phyloP scores from a whole-genome alignment of 2,329 filamentous ascomycete genomes.

The Ciborinia camelliae region DNA sequence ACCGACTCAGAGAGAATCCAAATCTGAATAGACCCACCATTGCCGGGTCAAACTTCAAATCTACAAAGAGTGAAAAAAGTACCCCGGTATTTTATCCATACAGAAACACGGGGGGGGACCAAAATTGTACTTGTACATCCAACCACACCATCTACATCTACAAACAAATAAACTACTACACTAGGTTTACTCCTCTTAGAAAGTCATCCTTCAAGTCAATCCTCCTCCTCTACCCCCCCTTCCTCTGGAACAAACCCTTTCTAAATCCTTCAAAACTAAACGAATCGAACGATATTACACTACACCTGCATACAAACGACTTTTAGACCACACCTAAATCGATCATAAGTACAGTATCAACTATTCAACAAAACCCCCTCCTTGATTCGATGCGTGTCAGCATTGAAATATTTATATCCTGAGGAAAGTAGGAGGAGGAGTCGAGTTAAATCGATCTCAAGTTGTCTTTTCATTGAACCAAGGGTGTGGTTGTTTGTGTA shows the following conservation, averaged over 20 bases:
- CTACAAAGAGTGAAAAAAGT: not conserved
- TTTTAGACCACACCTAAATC: not conserved
- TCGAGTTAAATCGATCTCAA: not conserved
- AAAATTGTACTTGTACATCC: not conserved
- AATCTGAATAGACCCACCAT: not conserved
- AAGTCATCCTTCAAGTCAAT: not conserved
- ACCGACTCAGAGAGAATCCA: not conserved
- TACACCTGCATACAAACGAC: conserved; percentile 4
- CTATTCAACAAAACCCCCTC: not conserved
- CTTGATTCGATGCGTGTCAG: not conserved
- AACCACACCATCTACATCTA: not conserved
- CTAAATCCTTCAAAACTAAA: not conserved
- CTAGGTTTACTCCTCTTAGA: not conserved
- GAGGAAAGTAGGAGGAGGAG: conserved; percentile 1
- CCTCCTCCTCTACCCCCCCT: not conserved
- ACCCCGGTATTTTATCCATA: not conserved
- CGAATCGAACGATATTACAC: not conserved
- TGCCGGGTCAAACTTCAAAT: no score
- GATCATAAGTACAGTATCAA: not conserved
- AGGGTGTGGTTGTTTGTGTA: not conserved
- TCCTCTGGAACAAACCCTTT: not conserved
- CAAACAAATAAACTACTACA: not conserved
- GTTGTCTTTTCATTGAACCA: not conserved
- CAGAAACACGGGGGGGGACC: not conserved
- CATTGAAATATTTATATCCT: not conserved